Evolutionary conservation across 257 asterid genomes (phyloP).

Genomic region (Vinca minor): DNA sequence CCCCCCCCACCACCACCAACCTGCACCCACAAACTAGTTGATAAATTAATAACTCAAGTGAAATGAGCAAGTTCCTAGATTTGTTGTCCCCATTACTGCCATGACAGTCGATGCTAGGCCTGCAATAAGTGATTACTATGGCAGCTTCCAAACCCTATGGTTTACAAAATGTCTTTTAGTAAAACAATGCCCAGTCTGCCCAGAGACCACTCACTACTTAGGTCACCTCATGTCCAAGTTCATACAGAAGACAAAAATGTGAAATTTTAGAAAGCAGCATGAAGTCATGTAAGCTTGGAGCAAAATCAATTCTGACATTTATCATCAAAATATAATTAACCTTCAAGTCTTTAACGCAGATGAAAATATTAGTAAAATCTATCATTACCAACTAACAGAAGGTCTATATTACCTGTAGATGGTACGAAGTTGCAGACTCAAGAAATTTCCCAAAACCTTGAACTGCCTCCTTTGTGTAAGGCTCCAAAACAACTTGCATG

Average conservation of each 20-base stretch:
- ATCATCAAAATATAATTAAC: background rate
- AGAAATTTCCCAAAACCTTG: constrained; percentile 64
- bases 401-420: constrained; percentile 46
- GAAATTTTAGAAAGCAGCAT: background rate
- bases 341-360: background rate
- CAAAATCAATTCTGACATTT: background rate
- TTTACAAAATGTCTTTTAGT: too few relatives aligned
- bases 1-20: background rate
- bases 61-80: background rate
- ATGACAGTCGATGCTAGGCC: background rate
- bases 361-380: background rate
- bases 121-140: background rate
- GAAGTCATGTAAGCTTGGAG: background rate
- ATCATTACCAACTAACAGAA: background rate
- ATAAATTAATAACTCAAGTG: too few relatives aligned
- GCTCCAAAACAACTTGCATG: constrained; percentile 42
- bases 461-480: constrained; percentile 52
- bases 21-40: too few relatives aligned
- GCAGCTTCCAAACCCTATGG: background rate
- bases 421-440: constrained; percentile 65
- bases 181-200: background rate
- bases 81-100: background rate
- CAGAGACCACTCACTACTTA: background rate
- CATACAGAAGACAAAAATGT: background rate
- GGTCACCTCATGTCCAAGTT: background rate